Evolutionary conservation across 495 filamentous ascomycete species (phyloP).

Genomic region (Saxophila tyrrhenica): DNA sequence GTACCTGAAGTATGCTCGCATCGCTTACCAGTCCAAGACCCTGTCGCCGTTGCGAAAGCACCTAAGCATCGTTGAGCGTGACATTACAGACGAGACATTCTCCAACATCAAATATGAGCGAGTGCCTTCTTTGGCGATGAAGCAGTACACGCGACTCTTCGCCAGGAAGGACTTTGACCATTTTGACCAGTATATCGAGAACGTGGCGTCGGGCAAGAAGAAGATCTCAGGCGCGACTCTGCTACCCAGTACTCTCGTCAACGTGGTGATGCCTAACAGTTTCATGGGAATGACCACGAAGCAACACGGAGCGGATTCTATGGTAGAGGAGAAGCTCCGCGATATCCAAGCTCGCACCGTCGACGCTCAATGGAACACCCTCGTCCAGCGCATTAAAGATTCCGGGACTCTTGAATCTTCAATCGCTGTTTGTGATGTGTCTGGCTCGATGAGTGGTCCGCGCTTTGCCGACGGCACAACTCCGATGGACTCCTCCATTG

Average conservation of each 20-base stretch:
- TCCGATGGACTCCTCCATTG: conserved; percentile 38
- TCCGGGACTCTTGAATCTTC: conserved; percentile 32
- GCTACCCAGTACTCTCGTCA: conserved; percentile 32
- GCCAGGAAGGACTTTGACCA: conserved; percentile 31
- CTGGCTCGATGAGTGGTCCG: conserved; percentile 31
- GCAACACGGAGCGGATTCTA: neutral
- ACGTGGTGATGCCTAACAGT: neutral
- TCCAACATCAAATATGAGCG: conserved; percentile 36
- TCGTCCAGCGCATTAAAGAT: conserved; percentile 38
- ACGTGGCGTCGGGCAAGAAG: conserved; percentile 28
- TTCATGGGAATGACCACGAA: neutral
- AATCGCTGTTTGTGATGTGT: conserved; percentile 39
- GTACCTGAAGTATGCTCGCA: conserved; percentile 38
- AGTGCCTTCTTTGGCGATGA: conserved; percentile 40
- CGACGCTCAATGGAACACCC: conserved; percentile 37
- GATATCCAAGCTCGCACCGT: conserved; percentile 21
- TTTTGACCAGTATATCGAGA: conserved; percentile 33
- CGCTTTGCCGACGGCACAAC: conserved; percentile 30
- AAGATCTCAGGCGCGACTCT: conserved; percentile 37
- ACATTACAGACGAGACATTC: conserved; percentile 31
- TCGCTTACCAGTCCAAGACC: conserved; percentile 31
- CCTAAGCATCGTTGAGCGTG: conserved; percentile 37
- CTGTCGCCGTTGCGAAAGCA: conserved; percentile 33
- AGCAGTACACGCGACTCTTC: conserved; percentile 33
- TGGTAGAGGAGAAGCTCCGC: conserved; percentile 12